These are phyloP conservation scores for Eucalyptus cloeziana DNA, from an alignment of 345 rosid species.

Conservation along the genomic window DNA sequence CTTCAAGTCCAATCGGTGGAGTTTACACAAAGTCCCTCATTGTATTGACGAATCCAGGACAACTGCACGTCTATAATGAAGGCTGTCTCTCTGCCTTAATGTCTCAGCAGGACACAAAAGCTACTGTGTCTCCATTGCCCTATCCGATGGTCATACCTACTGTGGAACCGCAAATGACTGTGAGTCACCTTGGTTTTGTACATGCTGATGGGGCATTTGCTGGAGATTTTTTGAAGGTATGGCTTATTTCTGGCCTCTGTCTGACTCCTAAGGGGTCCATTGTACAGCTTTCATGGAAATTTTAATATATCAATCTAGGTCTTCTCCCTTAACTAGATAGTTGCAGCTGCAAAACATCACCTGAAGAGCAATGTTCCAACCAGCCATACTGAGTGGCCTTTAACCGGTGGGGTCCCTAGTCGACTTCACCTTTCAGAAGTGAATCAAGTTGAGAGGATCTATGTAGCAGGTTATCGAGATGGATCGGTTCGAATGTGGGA, in stretches of 20 bases:
- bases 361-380: conserved; percentile 13
- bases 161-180: conserved; percentile 49
- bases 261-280: background rate
- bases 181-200: conserved; percentile 30
- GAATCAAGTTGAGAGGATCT: conserved; percentile 50
- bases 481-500: conserved; percentile 82
- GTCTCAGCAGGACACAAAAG: conserved; percentile 30
- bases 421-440: conserved; percentile 23
- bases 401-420: conserved; percentile 73
- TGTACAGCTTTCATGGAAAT: background rate
- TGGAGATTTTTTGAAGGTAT: conserved; percentile 49
- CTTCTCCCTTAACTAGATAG: conserved; percentile 32
- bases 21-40: conserved; percentile 7
- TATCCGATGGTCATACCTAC: conserved; percentile 51
- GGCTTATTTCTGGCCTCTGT: background rate
- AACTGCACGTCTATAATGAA: conserved; percentile 53
- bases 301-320: background rate
- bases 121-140: conserved; percentile 30
- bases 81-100: conserved; percentile 34
- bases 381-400: conserved; percentile 49
- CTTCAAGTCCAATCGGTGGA: conserved; percentile 17
- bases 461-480: conserved; percentile 75
- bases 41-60: conserved; percentile 69
- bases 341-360: conserved; percentile 41
- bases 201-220: conserved; percentile 23